These are phyloP conservation scores for Collariella sp. DNA, from an alignment of 495 filamentous ascomycete genomes.

Conservation along the genomic window DNA sequence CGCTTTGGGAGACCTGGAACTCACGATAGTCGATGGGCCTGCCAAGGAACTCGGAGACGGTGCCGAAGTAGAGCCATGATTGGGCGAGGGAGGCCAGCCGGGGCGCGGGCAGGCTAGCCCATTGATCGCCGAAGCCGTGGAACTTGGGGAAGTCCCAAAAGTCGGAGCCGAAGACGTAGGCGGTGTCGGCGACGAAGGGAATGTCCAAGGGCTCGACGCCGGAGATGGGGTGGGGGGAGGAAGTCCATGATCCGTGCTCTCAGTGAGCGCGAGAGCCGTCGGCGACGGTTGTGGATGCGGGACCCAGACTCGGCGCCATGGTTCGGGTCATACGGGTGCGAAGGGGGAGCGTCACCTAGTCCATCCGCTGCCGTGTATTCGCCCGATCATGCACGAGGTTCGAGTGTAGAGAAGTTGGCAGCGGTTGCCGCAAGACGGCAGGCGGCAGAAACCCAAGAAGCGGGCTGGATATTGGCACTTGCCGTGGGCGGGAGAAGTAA, in stretches of 20 bases:
- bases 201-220: constrained; percentile 19
- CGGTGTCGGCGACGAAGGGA: constrained; percentile 21
- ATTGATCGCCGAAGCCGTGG: constrained; percentile 21
- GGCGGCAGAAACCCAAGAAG: no score
- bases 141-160: constrained; percentile 22
- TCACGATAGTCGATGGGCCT: constrained; percentile 15
- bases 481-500: no score
- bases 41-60: constrained; percentile 22
- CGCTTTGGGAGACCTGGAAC: constrained; percentile 12
- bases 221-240: constrained; percentile 16
- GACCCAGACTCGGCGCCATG: constrained; percentile 13
- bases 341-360: neutral
- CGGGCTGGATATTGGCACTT: neutral
- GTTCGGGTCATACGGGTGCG: neutral
- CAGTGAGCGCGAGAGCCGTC: neutral
- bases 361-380: neutral
- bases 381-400: neutral
- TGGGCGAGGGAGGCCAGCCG: constrained; percentile 18
- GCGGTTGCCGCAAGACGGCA: no score
- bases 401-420: no score
- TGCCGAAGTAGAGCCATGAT: constrained; percentile 23
- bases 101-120: constrained; percentile 18
- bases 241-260: constrained; percentile 18
- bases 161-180: constrained; percentile 16
- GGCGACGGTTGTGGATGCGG: constrained; percentile 6